These are phyloP conservation scores for Lactarius tabidus DNA, from an alignment of 768 basidiomycete genomes.

Conservation along the genomic window DNA sequence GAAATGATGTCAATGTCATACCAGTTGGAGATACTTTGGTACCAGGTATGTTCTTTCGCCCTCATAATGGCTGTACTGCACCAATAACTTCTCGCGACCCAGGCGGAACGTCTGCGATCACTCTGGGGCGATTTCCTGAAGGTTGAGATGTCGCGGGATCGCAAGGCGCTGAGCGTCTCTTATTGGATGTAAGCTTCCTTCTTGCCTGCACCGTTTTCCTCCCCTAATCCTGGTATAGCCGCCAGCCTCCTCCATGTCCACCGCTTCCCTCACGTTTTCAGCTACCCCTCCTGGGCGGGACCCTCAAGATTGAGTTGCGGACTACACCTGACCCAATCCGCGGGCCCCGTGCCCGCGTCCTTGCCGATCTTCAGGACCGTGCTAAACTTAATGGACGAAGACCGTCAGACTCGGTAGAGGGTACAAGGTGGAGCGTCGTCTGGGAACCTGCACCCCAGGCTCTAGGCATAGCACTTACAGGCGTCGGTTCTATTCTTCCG, in stretches of 20 bases:
- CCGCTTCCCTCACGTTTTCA: constrained; percentile 38
- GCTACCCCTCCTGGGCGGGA: constrained; percentile 65
- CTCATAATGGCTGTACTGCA: background rate
- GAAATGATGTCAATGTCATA: constrained; percentile 92
- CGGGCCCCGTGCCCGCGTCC: constrained; percentile 48
- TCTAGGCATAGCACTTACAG: constrained; percentile 54
- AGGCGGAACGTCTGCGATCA: constrained; percentile 73
- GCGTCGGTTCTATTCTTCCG: constrained; percentile 43
- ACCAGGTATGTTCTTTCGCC: constrained; percentile 45
- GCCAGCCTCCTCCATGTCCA: constrained; percentile 32
- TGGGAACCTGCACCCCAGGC: constrained; percentile 77
- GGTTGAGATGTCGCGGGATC: constrained; percentile 63
- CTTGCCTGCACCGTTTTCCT: background rate
- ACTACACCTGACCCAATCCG: constrained; percentile 52
- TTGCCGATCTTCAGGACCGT: constrained; percentile 60
- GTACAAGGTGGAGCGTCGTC: constrained; percentile 57
- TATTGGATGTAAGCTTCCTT: constrained; percentile 74
- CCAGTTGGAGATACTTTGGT: constrained; percentile 86
- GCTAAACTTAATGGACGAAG: constrained; percentile 50
- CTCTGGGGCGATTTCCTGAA: constrained; percentile 76
- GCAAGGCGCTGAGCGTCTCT: constrained; percentile 64
- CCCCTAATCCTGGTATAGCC: constrained; percentile 34
- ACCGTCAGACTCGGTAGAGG: constrained; percentile 75
- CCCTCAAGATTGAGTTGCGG: constrained; percentile 66
- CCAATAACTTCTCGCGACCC: constrained; percentile 8